Conservation (phyloP, 176 grass and related monocot genomes). For the Oryza longistaminata region DNA sequence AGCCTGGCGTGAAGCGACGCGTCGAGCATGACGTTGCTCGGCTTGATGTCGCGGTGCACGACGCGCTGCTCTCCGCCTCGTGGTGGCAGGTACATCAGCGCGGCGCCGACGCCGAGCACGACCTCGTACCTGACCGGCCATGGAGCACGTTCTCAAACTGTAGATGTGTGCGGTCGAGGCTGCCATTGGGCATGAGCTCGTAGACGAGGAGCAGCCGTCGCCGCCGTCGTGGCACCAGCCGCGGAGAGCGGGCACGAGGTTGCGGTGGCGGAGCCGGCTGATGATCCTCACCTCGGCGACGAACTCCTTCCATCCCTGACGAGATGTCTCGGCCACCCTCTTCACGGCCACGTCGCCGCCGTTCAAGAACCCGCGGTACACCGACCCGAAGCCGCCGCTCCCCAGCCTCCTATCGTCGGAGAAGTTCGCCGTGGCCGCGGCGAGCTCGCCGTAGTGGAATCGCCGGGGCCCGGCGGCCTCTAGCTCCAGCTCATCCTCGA, state of each 20-base stretch:
- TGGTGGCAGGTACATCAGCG: conserved; percentile 30
- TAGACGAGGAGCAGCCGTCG: conserved; percentile 38
- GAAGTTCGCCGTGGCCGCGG: background rate
- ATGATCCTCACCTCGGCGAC: conserved; percentile 57
- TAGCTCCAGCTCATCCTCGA: too few relatives aligned
- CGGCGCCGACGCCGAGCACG: background rate
- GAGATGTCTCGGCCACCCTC: background rate
- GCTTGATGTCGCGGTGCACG: conserved; percentile 39
- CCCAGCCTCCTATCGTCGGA: background rate
- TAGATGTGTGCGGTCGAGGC: conserved; percentile 28
- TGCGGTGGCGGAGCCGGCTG: conserved; percentile 49
- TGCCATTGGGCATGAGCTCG: conserved; percentile 60
- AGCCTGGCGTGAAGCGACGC: conserved; percentile 2
- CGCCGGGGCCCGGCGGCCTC: background rate
- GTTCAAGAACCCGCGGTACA: too few relatives aligned
- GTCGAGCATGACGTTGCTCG: conserved; percentile 46
- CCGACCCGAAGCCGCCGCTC: too few relatives aligned
- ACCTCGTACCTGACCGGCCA: background rate
- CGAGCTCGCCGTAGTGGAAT: conserved; percentile 26
- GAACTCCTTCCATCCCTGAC: conserved; percentile 62
- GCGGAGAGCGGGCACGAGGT: conserved; percentile 56
- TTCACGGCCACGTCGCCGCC: too few relatives aligned
- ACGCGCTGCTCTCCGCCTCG: background rate
- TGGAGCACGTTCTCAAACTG: background rate
- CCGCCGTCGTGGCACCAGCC: conserved; percentile 48